Base-by-base conservation (phyloP, 139 green algal species). In the Asterochloris erici region DNA sequence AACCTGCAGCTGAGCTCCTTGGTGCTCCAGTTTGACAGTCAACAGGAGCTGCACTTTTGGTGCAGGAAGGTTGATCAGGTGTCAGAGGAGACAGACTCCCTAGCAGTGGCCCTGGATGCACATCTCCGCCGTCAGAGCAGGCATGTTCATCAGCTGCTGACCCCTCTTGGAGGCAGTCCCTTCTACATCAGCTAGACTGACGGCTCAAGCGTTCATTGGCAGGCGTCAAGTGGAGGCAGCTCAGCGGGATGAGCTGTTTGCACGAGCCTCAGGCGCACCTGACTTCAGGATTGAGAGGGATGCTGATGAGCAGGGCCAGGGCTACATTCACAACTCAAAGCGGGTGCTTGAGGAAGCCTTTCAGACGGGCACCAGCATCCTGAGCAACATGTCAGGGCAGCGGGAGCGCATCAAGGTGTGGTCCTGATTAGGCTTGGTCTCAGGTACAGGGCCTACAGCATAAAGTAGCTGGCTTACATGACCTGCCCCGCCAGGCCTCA, bases 41-140 rank as follows among this genome's bases (percentile, higher is more conserved):
- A 64, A 21, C 54, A 54, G 77, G 11, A 29, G 12, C 38, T 81
- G 14, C 77, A 68, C 4, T 63, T 27, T 68, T 29, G 28, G 17
- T 78, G 70, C 87, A 94, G 91, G 21, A 97, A 97, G 84, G 94
- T 98, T 73, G 92, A 97, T 86, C 90, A 95, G 82, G 87, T 97
- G 11, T 75, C 83, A 10, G 94, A 97, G 82, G 94, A 98, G 84
- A 82, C 89, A n/a, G 88, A 93, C 77, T 68, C 86, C 0, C 80
- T 97, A 60, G 69, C 76, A 4, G 9, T 54, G 0, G 85, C 88
- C 2, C 27, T 96, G 21, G 85, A 92, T 60, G 82, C 85, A 62
- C 88, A 85, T 16, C 63, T 68, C 17, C 27, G 71, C 16, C 79
- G 81, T 24, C 63, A 92, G 71, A 74, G 61, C 74, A 87, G 76